phyloP scores from a whole-genome alignment of 805 yeast genomes.

The Sungouiozyma intestinalis region DNA sequence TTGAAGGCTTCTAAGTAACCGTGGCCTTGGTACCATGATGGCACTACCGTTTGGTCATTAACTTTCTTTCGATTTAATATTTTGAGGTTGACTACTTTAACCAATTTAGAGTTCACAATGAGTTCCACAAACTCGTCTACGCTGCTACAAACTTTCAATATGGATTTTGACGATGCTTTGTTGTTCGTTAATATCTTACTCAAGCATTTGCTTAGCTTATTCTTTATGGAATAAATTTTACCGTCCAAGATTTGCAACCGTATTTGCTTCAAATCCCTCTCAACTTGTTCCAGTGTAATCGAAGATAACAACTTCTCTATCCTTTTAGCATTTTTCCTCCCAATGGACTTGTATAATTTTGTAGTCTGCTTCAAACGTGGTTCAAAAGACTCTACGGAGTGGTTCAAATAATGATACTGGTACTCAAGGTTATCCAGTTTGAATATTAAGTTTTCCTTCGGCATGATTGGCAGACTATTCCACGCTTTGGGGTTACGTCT shows the following conservation, averaged over 20 bases:
- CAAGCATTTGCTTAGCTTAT: constrained; percentile 10
- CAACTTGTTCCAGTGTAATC: constrained; percentile 8
- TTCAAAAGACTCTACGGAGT: constrained; percentile 18
- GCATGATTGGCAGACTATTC: constrained; percentile 14
- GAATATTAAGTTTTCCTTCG: constrained; percentile 26
- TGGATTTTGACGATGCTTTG: constrained; percentile 3
- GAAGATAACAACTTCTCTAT: constrained; percentile 13
- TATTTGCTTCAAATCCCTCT: constrained; percentile 11
- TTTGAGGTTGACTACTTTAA: constrained; percentile 16
- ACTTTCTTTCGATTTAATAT: constrained; percentile 11
- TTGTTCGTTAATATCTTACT: constrained; percentile 8
- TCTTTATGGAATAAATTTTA: constrained; percentile 21
- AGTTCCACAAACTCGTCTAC: constrained; percentile 14
- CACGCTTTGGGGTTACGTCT: not conserved
- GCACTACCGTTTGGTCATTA: constrained; percentile 6
- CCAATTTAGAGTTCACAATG: constrained; percentile 19
- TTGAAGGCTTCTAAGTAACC: constrained; percentile 19
- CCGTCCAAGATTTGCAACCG: constrained; percentile 19
- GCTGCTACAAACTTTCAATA: constrained; percentile 3
- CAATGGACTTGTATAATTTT: constrained; percentile 24
- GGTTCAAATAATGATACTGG: constrained; percentile 23
- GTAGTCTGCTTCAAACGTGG: constrained; percentile 26
- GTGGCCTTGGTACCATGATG: constrained; percentile 19
- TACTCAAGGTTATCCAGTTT: constrained; percentile 28
- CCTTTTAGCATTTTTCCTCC: constrained; percentile 22